Evolutionary conservation across 2,329 filamentous ascomycete genomes (phyloP), one percentile per base, ranked within the genome.

Genomic region (Ascochyta pisi): DNA sequence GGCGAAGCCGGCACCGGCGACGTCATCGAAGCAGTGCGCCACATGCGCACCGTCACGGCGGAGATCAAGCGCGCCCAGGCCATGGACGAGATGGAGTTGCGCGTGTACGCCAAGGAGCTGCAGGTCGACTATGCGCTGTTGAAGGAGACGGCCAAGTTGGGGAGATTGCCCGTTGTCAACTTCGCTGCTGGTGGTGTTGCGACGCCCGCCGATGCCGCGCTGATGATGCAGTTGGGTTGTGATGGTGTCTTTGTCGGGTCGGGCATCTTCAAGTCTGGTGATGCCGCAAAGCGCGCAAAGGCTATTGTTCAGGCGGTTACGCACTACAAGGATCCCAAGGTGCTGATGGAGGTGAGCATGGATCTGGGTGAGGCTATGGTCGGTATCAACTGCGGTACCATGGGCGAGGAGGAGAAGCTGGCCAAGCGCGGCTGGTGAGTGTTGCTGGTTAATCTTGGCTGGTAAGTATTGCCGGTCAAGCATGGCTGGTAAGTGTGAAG

Each of bases 181-280:
- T 98, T 99, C 68, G 95, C 95, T 0, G 95, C 95, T 3, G 95
- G 95, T n/a, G 95, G 95, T 54, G 90, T 99, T n/a, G 95, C 95
- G n/a, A 99, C 95, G 1, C 95, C 95, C 0, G 95, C 95, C 0
- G 95, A 99, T 78, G 95, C 95, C 0, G 95, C 95, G 2, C 82
- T 99, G 80, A 91, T 99, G 94, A 99, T 99, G 95, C 94, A 98
- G 83, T 82, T 99, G 62, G 95, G 95, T 58, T 98, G 95, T 73
- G 95, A 99, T 73, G 95, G 95, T 55, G 95, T 99, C 33, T 99
- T 99, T 74, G 95, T 99, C 33, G 95, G 95, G 26, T 92, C 88
- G 54, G 95, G 95, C 26, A 98, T 98, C 77, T 99, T 99, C 86
- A 98, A 98, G 86, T 91, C 87, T 5, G 94, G 94, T 16, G 89